These are phyloP conservation scores for Penicillium vulpinum DNA, from an alignment of 2,329 filamentous ascomycete genomes.

Conservation along the genomic window DNA sequence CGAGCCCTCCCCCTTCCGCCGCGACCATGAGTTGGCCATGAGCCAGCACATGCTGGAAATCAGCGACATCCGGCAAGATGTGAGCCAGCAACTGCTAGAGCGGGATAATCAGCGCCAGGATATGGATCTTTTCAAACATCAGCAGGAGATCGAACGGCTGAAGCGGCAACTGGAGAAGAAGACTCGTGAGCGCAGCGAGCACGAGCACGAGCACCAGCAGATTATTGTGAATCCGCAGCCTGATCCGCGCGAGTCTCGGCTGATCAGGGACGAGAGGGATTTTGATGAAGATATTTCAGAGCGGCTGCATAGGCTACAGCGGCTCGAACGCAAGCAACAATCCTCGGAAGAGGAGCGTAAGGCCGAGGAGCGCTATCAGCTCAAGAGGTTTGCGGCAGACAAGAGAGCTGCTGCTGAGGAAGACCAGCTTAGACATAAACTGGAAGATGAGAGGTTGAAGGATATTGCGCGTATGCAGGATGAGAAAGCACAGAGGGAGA, in stretches of 20 bases:
- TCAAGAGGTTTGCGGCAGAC: constrained; percentile 29
- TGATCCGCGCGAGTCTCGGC: constrained; percentile 28
- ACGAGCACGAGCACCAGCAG: background rate
- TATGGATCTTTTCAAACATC: constrained; percentile 36
- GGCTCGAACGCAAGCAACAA: constrained; percentile 41
- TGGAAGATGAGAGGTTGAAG: constrained; percentile 33
- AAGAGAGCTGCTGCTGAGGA: constrained; percentile 36
- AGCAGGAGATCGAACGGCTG: constrained; percentile 39
- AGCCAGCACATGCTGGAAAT: constrained; percentile 37
- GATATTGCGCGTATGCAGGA: constrained; percentile 28
- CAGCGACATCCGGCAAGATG: constrained; percentile 32
- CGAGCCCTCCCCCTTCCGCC: constrained; percentile 28
- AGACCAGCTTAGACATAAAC: constrained; percentile 34
- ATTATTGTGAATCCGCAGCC: constrained; percentile 9
- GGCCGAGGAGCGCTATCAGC: constrained; percentile 18
- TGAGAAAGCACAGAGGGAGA: constrained; percentile 34
- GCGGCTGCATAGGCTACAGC: constrained; percentile 37
- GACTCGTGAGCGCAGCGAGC: constrained; percentile 17
- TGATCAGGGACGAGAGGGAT: constrained; percentile 44
- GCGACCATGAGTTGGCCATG: constrained; percentile 38
- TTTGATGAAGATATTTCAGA: constrained; percentile 42
- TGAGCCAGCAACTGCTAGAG: constrained; percentile 39
- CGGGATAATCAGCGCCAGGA: constrained; percentile 35
- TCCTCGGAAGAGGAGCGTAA: constrained; percentile 30
- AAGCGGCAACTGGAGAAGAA: constrained; percentile 35